Evolutionary conservation across 306 rosid genomes (phyloP), one percentile per base, ranked within the genome.

Genomic region (Fragaria iinumae): DNA sequence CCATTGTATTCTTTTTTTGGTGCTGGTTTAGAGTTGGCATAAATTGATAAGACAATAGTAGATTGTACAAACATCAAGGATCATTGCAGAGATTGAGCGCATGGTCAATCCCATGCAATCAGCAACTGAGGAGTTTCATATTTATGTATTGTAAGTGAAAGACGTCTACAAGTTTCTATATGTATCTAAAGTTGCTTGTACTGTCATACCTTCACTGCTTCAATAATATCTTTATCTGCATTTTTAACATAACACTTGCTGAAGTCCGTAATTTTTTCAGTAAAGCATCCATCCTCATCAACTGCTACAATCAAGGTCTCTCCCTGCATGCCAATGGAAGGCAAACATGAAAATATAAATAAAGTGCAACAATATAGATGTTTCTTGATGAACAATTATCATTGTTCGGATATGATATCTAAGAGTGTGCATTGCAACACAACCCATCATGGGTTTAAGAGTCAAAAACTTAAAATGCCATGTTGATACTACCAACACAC

Each of bases 211-310:
- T 95, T 95, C 66, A 89, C 82, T 59, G 93, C 96, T 70, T 89
- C 99, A 84, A 90, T 79, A 53, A 95, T 92, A 83, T 85, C 91
- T 77, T 91, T 90, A 84, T 90, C 97, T 18, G 97, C 97, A 45
- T 95, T 92, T 83, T 95, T 95, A 70, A 95, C 92, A 78, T 95
- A 87, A 78, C 91, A 39, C 76, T 93, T 96, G 67, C 88, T 87
- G 78, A 92, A 92, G 59, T 95, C 91, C 0, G 89, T 80, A 82
- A 92, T 81, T 84, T 85, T 92, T 63, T 83, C 83, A 0, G 89
- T 95, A 82, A 95, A 95, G 89, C 93, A 89, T 72, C 99, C 99
- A 90, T 95, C 97, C 66, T 95, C 99, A 71, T 95, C 99, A 73
- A 95, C 97, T 62, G 97, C 97, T 65, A 95, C 97, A 74, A 85